Evolutionary conservation across 495 filamentous ascomycete species (phyloP), one percentile per base, ranked within the genome.

Genomic region (Penicillium egyptiacum): DNA sequence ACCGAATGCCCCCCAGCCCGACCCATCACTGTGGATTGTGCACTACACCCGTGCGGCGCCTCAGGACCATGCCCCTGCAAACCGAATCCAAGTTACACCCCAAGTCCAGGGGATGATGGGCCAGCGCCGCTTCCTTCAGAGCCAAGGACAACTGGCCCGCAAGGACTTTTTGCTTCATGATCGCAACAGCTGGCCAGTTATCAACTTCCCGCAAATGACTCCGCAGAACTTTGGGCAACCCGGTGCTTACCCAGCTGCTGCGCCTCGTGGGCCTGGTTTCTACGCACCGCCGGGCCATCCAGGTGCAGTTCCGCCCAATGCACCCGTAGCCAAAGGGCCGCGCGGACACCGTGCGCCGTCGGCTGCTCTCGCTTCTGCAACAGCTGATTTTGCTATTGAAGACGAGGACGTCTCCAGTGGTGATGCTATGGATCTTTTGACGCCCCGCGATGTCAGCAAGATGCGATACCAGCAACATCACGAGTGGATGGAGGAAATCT

Each of bases 401-500:
- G 93, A 98, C 58, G 94, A 98, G 69, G 91, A 95, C 61, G 86
- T 88, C 3, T 86, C 86, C 5, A 81, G 86, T 2, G 91, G 92
- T 16, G 94, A 98, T 65, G 79, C 89, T 63, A 86, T 98, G 65
- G 94, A 98, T 63, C 80, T 90, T 48, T 74, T 96, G 35, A 92
- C 88, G 0, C 91, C 92, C 17, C 86, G 91, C 7, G 94, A 98
- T 56, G 86, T 98, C 60, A 93, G 90, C 62, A 76, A 86, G 58
- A 82, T 84, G 62, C 80, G 94, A 45, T 98, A 95, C 67, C 87
- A 85, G 59, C 94, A 96, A 63, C 94, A 98, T 64, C 94, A 98
- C 61, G 92, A 96, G 70, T 97, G 92, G 94, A 96, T 98, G 89
- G 94, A 96, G 64, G 92, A 98, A 72, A 85, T 98, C n/a, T 80